Percentiles rank a stretch among this genome's conserved stretches.
Evolutionary conservation across 1,284 basidiomycete species (phyloP).

Genomic region (Ganoderma sp.): DNA sequence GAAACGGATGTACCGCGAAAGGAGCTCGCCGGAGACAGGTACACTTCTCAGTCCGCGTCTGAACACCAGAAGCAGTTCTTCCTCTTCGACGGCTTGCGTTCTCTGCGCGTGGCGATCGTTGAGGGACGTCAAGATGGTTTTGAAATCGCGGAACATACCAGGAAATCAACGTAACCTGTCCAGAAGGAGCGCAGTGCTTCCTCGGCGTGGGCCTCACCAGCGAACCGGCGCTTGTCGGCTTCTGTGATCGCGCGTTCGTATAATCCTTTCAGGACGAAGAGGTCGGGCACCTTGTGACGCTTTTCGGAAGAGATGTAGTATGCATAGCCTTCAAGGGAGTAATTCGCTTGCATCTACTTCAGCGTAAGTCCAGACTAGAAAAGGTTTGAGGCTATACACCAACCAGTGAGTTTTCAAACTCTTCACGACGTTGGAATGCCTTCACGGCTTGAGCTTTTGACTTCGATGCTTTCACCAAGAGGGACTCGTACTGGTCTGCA

Average conservation of each 20-base stretch:
- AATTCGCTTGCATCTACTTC: constrained; percentile 49
- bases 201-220: constrained; percentile 60
- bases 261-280: constrained; percentile 62
- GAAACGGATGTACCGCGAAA: constrained; percentile 75
- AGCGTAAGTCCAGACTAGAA: background rate
- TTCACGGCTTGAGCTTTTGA: constrained; percentile 63
- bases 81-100: constrained; percentile 49
- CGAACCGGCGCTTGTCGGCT: constrained; percentile 62
- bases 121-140: background rate
- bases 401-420: constrained; percentile 65
- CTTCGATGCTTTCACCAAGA: constrained; percentile 80
- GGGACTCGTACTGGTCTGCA: constrained; percentile 75
- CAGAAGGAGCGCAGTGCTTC: constrained; percentile 65
- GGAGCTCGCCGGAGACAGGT: constrained; percentile 72
- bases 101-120: constrained; percentile 46
- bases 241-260: constrained; percentile 83
- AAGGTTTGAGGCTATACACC: constrained; percentile 27
- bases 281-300: constrained; percentile 67
- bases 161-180: constrained; percentile 65
- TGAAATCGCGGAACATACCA: constrained; percentile 44
- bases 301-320: constrained; percentile 71
- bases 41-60: constrained; percentile 68
- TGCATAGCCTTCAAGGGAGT: constrained; percentile 64
- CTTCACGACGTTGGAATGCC: constrained; percentile 66
- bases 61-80: constrained; percentile 49